These are phyloP conservation scores for Phoenix roebelenii DNA, from an alignment of 176 grass and related monocot genomes.

Conservation along the genomic window DNA sequence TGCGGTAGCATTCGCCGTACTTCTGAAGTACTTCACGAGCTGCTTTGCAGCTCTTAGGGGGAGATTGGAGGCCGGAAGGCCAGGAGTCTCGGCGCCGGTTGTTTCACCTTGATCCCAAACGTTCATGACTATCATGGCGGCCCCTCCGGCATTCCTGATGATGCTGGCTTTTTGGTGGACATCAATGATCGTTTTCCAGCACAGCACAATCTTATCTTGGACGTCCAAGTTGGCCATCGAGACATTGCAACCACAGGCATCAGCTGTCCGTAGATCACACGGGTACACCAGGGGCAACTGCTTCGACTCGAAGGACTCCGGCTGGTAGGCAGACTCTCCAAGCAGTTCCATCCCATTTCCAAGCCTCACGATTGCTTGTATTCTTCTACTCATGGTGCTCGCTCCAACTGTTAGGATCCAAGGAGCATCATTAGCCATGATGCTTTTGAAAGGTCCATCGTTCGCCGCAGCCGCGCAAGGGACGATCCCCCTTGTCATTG, in stretches of 20 bases:
- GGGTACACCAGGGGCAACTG: not conserved
- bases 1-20: too few relatives aligned
- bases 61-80: too few relatives aligned
- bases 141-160: conserved; percentile 2
- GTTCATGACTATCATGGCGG: conserved; percentile 8
- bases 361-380: not conserved
- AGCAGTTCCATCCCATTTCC: not conserved
- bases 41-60: too few relatives aligned
- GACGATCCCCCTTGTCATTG: not conserved
- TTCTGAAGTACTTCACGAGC: too few relatives aligned
- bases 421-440: not conserved
- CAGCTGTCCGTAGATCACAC: not conserved
- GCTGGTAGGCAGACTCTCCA: not conserved
- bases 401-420: not conserved
- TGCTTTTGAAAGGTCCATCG: not conserved
- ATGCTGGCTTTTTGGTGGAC: not conserved
- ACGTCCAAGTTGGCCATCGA: not conserved
- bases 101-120: too few relatives aligned
- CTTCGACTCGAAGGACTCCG: not conserved
- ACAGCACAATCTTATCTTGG: conserved; percentile 10
- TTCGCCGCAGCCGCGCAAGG: not conserved
- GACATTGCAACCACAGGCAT: not conserved
- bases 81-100: too few relatives aligned
- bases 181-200: not conserved
- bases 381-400: not conserved